phyloP scores from a whole-genome alignment of 108 stramenopile species.

The Asterionellopsis glacialis region DNA sequence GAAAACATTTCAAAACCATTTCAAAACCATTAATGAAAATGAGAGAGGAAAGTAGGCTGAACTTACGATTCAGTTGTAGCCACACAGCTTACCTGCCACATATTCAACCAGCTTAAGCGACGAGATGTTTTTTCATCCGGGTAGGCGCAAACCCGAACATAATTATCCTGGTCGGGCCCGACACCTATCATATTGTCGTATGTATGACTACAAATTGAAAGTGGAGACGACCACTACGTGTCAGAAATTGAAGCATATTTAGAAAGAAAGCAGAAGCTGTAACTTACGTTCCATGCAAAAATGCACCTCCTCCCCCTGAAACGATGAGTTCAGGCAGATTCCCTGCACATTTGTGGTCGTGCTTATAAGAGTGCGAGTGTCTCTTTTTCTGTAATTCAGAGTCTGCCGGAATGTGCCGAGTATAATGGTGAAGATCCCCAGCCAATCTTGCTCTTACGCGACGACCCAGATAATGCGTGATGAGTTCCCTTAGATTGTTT shows the following conservation, averaged over 20 bases:
- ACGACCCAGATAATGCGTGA: conserved; percentile 39
- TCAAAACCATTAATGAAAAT: too few species aligned
- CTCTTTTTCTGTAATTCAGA: background rate
- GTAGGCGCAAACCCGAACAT: conserved; percentile 39
- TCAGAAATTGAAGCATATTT: too few species aligned
- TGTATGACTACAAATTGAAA: conserved; percentile 14
- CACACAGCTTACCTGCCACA: conserved; percentile 12
- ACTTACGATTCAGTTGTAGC: too few species aligned
- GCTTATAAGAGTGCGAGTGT: background rate
- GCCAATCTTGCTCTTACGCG: conserved; percentile 47
- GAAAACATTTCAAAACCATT: too few species aligned
- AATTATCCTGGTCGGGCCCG: conserved; percentile 27
- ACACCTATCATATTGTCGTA: conserved; percentile 45
- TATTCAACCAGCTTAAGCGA: conserved; percentile 43
- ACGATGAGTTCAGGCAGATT: conserved; percentile 43
- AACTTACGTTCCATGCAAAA: conserved; percentile 34
- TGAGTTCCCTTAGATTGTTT: conserved; percentile 44
- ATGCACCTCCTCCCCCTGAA: conserved; percentile 60
- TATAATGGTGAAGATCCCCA: conserved; percentile 66
- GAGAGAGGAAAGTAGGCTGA: too few species aligned
- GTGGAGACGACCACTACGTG: too few species aligned
- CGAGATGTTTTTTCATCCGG: conserved; percentile 36
- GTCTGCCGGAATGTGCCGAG: conserved; percentile 36
- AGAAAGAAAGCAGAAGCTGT: too few species aligned
- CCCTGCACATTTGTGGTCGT: background rate